Evolutionary conservation across 2,329 filamentous ascomycete genomes (phyloP).

Genomic region (Epichloe bromicola): DNA sequence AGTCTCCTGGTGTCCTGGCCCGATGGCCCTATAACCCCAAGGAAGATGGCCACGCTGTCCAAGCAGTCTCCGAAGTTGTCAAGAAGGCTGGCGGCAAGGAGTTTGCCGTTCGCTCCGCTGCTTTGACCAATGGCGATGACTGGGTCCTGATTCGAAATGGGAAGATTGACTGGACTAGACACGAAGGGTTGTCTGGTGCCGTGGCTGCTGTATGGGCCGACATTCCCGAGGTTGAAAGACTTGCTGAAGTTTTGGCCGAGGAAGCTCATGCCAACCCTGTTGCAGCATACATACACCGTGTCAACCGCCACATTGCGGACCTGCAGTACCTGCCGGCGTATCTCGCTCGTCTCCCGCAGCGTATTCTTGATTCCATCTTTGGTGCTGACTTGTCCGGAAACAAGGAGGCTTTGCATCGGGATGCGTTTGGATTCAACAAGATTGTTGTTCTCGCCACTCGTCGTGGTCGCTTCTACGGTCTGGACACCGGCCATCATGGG

Average conservation of each 20-base stretch:
- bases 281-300: conserved; percentile 75
- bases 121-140: conserved; percentile 54
- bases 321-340: conserved; percentile 64
- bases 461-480: conserved; percentile 64
- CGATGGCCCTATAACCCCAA: conserved; percentile 51
- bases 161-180: conserved; percentile 63
- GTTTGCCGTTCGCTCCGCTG: conserved; percentile 67
- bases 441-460: conserved; percentile 68
- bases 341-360: conserved; percentile 53
- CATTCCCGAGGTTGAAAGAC: conserved; percentile 55
- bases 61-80: conserved; percentile 72
- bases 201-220: conserved; percentile 72
- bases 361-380: conserved; percentile 52
- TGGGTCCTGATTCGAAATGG: conserved; percentile 81
- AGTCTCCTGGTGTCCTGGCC: conserved; percentile 61
- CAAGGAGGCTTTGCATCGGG: conserved; percentile 40
- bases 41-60: conserved; percentile 35
- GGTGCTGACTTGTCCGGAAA: conserved; percentile 37
- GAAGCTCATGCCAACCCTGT: conserved; percentile 74
- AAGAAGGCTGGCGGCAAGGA: conserved; percentile 49
- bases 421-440: conserved; percentile 83
- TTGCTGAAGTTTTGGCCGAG: conserved; percentile 70
- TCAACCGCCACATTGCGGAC: conserved; percentile 70
- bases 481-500: conserved; percentile 66
- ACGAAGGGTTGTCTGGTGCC: conserved; percentile 71